A percentile compares a stretch with the other conserved stretches of the same genome.
Evolutionary conservation across 495 filamentous ascomycete species (phyloP).

Genomic region (Penicillium coffeae): DNA sequence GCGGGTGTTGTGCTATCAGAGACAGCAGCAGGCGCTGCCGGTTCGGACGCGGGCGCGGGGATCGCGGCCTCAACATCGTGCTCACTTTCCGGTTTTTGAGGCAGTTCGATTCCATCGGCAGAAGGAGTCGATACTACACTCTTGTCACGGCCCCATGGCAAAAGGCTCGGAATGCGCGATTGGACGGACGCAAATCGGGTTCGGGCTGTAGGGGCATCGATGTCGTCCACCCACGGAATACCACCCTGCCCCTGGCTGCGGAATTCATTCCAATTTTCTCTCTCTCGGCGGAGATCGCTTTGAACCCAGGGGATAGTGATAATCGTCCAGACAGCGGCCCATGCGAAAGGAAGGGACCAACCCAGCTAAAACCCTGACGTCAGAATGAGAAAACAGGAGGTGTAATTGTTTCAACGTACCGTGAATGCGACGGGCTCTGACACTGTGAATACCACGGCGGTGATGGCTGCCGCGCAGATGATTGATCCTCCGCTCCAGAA

Average conservation of each 20-base stretch:
- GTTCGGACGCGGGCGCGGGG: not conserved
- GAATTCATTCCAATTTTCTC: conserved; percentile 53
- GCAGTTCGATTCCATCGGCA: conserved; percentile 5
- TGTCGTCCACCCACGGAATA: conserved; percentile 38
- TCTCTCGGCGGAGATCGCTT: conserved; percentile 57
- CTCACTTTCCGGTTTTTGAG: not conserved
- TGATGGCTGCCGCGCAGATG: conserved; percentile 52
- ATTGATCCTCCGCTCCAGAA: conserved; percentile 69
- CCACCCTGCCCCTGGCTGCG: conserved; percentile 38
- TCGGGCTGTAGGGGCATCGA: conserved; percentile 33
- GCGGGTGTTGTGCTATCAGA: not conserved
- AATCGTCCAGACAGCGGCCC: conserved; percentile 61
- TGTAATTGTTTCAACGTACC: conserved; percentile 39
- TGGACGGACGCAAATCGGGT: conserved; percentile 42
- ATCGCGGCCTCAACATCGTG: not conserved
- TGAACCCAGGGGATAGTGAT: conserved; percentile 69
- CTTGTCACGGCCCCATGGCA: conserved; percentile 34
- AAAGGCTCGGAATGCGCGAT: conserved; percentile 24
- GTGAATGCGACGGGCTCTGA: conserved; percentile 65
- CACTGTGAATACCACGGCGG: conserved; percentile 59
- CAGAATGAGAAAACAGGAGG: conserved; percentile 5
- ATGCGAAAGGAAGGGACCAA: conserved; percentile 68
- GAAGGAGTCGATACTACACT: conserved; percentile 21
- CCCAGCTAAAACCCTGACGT: conserved; percentile 36
- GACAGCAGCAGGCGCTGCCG: not conserved